Evolutionary conservation across 2,329 filamentous ascomycete genomes (phyloP), one percentile per base, ranked within the genome.

Genomic region (Trichophyton mentagrophytes): DNA sequence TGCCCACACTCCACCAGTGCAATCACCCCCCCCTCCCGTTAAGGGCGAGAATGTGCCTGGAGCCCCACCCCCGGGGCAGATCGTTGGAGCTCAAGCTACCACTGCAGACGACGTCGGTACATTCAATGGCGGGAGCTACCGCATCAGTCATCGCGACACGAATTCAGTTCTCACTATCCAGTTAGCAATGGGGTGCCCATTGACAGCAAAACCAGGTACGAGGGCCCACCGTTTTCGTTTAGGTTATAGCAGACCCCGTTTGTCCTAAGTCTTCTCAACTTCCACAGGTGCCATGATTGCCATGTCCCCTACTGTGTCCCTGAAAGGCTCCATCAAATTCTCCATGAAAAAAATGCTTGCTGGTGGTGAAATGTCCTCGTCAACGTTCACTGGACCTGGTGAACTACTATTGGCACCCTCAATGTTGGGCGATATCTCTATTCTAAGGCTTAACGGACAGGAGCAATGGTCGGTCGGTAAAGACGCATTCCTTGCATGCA

Each of bases 111-210:
- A 96, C 67, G 84, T 95, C 1, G 93, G 93, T n/a, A 93, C 88
- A 0, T 99, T 97, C 78, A 97, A 97, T 71, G 93, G 93, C 15
- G 93, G 93, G 11, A 92, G 88, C 69, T 99, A 92, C 72, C 82
- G 93, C 49, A 90, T 97, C 70, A 93, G 89, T 69, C 93, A 99
- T 70, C 82, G 93, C 22, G 90, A 96, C 72, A 86, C 84, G 62
- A 99, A 97, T 72, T 90, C 88, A 0, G 86, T 96, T 66, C 74
- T 96, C 64, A 97, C 91, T 0, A 75, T 96, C 22, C 92, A 96
- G 72, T 76, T 97, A 53, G 92, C 92, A 11, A 87, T 93, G 72
- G 90, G 90, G 1, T 95, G 89, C 68, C 92, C 92, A 0, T 73
- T 97, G 58, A 80, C 79, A 22, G 89, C 85, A 2, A 93, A 89